phyloP scores from a whole-genome alignment of 2,329 filamentous ascomycete species.

The Aureobasidium subglaciale region DNA sequence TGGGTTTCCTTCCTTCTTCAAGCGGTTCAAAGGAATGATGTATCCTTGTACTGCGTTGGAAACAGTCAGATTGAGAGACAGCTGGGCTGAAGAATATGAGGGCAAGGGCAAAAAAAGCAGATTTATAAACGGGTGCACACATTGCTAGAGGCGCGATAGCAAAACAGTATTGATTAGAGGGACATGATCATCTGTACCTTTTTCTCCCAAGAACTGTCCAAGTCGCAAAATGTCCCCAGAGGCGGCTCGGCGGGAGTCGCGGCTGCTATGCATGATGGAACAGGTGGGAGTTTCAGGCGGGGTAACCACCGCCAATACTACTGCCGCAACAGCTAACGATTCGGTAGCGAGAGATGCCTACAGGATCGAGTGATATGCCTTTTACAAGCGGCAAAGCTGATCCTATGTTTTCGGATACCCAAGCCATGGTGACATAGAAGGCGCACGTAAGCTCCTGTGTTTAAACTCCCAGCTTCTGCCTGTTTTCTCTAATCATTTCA shows the following conservation, averaged over 20 bases:
- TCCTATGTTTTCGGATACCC: too few relatives aligned
- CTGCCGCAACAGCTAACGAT: background rate
- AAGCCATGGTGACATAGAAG: slow-evolving; percentile 8
- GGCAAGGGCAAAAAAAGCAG: background rate
- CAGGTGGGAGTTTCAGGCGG: background rate
- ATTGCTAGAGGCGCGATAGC: too few relatives aligned
- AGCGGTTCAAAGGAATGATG: background rate
- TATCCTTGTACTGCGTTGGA: background rate
- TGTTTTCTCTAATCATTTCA: background rate
- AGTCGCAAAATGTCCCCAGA: background rate
- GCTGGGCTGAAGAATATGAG: background rate
- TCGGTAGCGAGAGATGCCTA: background rate
- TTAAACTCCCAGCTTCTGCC: background rate
- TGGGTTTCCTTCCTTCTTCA: background rate
- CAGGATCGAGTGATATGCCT: background rate
- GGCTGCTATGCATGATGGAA: background rate
- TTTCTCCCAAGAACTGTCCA: background rate
- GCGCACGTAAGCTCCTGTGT: slow-evolving; percentile 6
- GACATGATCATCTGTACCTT: background rate
- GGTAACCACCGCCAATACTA: background rate
- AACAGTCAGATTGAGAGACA: too few relatives aligned
- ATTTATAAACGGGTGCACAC: too few relatives aligned
- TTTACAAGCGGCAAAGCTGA: too few relatives aligned
- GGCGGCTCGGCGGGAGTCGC: slow-evolving; percentile 4
- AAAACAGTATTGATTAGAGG: too few relatives aligned